Percentiles rank a stretch among this genome's conserved stretches.
Conservation (phyloP, 306 rosid species). For the Clitoria ternatea region DNA sequence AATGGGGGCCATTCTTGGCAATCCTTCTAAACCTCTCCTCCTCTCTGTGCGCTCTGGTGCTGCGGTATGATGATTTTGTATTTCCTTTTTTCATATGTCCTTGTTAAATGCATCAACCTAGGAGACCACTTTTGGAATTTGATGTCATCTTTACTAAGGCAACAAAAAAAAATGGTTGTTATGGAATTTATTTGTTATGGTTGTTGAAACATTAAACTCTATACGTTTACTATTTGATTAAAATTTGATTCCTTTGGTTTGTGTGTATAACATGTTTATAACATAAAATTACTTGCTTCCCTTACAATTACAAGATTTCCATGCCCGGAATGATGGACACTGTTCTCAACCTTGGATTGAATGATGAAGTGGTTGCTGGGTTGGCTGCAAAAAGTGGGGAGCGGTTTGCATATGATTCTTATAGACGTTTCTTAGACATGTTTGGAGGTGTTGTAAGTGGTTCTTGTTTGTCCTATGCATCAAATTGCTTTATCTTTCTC, state of each 20-base stretch:
- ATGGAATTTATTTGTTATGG: background rate
- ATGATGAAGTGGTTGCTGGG: constrained; percentile 85
- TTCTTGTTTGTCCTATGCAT: constrained; percentile 19
- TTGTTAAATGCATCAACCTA: background rate
- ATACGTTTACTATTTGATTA: background rate
- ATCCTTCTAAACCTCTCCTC: constrained; percentile 83
- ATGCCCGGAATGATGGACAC: constrained; percentile 99
- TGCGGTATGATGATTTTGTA: constrained; percentile 46
- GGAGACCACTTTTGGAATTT: background rate
- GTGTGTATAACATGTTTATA: background rate
- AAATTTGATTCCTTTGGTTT: background rate
- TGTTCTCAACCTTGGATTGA: constrained; percentile 94
- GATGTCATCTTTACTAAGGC: background rate
- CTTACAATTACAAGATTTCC: constrained; percentile 54
- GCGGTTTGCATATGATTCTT: constrained; percentile 92
- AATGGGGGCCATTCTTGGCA: constrained; percentile 77
- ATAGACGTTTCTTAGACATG: constrained; percentile 93
- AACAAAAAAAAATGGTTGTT: background rate
- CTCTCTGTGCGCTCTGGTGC: constrained; percentile 97
- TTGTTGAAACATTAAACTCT: background rate
- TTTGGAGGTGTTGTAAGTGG: constrained; percentile 90
- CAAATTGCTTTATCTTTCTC: background rate
- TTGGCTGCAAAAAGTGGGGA: constrained; percentile 92
- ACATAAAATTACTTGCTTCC: constrained; percentile 8
- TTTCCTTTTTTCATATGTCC: background rate